These are phyloP conservation scores for Colletotrichum spaethianum DNA, from an alignment of 2,329 filamentous ascomycete genomes.

Conservation along the genomic window DNA sequence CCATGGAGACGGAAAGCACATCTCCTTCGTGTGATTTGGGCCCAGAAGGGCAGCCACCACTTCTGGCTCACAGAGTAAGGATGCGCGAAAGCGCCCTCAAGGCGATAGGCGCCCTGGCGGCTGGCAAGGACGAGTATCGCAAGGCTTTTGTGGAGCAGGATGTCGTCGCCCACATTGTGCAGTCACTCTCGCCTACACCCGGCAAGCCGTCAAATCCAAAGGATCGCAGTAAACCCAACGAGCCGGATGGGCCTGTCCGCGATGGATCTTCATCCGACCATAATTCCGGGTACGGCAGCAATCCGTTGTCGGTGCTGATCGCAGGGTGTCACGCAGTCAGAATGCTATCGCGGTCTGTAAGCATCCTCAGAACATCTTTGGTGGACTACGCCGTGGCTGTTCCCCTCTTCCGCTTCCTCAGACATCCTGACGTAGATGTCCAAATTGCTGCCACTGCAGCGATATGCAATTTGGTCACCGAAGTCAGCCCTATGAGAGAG, in stretches of 20 bases:
- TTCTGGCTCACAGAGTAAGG: conserved; percentile 78
- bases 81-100: conserved; percentile 83
- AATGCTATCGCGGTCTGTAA: conserved; percentile 87
- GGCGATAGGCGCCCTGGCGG: conserved; percentile 85
- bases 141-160: conserved; percentile 87
- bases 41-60: conserved; percentile 70
- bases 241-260: conserved; percentile 49
- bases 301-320: conserved; percentile 83
- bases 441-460: conserved; percentile 89
- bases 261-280: conserved; percentile 48
- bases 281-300: conserved; percentile 73
- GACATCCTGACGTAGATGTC: conserved; percentile 81
- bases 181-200: conserved; percentile 77
- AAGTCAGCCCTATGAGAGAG: conserved; percentile 92
- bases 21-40: conserved; percentile 67
- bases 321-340: conserved; percentile 88
- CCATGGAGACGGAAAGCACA: conserved; percentile 51
- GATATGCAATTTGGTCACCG: conserved; percentile 87
- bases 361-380: conserved; percentile 85
- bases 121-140: conserved; percentile 86
- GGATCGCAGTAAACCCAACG: conserved; percentile 57
- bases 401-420: conserved; percentile 83
- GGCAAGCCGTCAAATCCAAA: conserved; percentile 62
- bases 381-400: conserved; percentile 87
- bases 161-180: conserved; percentile 85